Evolutionary conservation across 2,329 filamentous ascomycete genomes (phyloP), one percentile per base, ranked within the genome.

Genomic region (Beauveria asiatica): DNA sequence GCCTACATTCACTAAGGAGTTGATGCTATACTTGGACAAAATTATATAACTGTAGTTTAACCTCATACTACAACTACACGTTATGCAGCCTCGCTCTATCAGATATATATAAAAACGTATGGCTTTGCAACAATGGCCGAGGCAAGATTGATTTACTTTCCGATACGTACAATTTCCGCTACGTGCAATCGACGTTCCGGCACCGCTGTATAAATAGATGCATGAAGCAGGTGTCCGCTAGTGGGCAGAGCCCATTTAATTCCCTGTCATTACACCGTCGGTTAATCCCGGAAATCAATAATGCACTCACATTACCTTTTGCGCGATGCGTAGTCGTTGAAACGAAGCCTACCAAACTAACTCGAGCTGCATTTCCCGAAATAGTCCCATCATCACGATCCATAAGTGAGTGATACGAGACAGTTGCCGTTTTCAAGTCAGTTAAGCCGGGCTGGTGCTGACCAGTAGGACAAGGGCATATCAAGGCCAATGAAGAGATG

Each of bases 291-390:
- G 10, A 5, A 33, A 11, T 5, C 30, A 33, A 11, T 30, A 27
- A 54, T 69, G 66, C 39, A 62, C 60, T 41, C 52, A 23, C 21
- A 55, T 23, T 16, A 41, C 10, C 41, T 45, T 45, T 57, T 71
- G 21, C 62, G 54, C 45, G 30, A 45, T 42, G 67, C 53, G 53
- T 64, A 69, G 13, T 66, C 68, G 45, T 68, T 62, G 61, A 44
- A 39, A 42, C 68, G 62, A 52, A 71, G 64, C 68, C 69, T 72
- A 49, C 62, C 58, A 53, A 72, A 69, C 42, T 70, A 69, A 37
- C 59, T 69, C 67, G 64, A 10, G 68, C 72, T 53, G 67, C 61
- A 61, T 69, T 68, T 62, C 68, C 65, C n/a, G 67, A 71, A 5
- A 65, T 57, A 25, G 16, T 56, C 19, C 67, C 66, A 53, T 58